Conservation (phyloP, 306 rosid species). For the peach (Prunus persica) region DNA sequence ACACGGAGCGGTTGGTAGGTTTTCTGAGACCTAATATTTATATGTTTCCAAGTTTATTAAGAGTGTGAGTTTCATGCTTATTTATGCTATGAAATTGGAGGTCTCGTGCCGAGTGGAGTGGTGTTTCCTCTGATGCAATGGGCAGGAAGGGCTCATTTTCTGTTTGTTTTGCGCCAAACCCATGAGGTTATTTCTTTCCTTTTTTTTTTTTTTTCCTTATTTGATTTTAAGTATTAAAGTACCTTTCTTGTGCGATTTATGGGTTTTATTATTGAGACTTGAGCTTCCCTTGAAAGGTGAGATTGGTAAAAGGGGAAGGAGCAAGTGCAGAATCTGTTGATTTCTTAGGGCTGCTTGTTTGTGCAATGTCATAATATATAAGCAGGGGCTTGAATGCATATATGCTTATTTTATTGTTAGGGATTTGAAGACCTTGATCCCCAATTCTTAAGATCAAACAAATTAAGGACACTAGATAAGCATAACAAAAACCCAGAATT, state of each 20-base stretch:
- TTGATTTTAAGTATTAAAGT: not conserved
- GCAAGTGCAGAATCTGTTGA: not conserved
- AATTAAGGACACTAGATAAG: not conserved
- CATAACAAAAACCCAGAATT: not conserved
- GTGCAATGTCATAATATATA: not conserved
- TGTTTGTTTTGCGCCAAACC: conserved; percentile 49
- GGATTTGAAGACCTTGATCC: not conserved
- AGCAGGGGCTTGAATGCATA: conserved; percentile 3
- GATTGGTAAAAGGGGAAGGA: not conserved
- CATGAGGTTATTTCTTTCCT: conserved; percentile 49
- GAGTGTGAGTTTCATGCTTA: not conserved
- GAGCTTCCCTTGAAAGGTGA: not conserved
- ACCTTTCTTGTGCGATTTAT: not conserved
- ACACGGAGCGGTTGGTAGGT: conserved; percentile 82
- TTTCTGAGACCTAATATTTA: not conserved
- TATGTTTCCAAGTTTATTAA: not conserved
- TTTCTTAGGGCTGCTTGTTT: not conserved
- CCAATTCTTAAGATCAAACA: not conserved
- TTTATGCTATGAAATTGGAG: conserved; percentile 32
- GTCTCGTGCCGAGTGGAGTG: conserved; percentile 84
- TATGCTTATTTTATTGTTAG: not conserved
- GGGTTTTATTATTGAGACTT: not conserved
- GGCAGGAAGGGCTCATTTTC: conserved; percentile 81
- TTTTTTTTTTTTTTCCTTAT: not conserved
- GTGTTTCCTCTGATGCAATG: conserved; percentile 91